phyloP scores from a whole-genome alignment of 441 rosid species.

The Mallotus japonicus region DNA sequence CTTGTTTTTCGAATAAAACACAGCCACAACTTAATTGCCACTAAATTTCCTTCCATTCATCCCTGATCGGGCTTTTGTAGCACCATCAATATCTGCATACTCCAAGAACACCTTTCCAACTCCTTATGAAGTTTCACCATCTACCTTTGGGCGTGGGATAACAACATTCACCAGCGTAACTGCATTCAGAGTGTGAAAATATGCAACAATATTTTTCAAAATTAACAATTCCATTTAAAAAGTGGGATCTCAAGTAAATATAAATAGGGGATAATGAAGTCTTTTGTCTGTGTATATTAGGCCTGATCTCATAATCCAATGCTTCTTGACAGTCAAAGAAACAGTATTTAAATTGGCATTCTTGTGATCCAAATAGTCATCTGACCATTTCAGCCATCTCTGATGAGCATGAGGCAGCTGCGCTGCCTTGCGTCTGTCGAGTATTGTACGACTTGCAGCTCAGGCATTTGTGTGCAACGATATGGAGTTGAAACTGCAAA shows the following conservation, averaged over 20 bases:
- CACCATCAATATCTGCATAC: slow-evolving; percentile 63
- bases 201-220: slow-evolving; percentile 31
- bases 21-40: slow-evolving; percentile 74
- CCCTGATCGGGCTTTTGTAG: slow-evolving; percentile 60
- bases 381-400: slow-evolving; percentile 47
- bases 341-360: background rate
- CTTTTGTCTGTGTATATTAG: slow-evolving; percentile 79
- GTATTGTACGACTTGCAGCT: slow-evolving; percentile 74
- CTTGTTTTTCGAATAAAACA: slow-evolving; percentile 64
- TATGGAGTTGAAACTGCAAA: slow-evolving; percentile 63
- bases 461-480: slow-evolving; percentile 65
- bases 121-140: slow-evolving; percentile 52
- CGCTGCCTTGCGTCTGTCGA: slow-evolving; percentile 53
- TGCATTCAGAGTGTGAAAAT: slow-evolving; percentile 49
- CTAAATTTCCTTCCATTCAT: slow-evolving; percentile 85
- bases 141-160: slow-evolving; percentile 72
- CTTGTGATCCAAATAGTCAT: slow-evolving; percentile 20
- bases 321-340: background rate
- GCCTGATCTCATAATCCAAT: slow-evolving; percentile 48
- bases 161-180: slow-evolving; percentile 68
- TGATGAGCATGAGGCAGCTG: slow-evolving; percentile 48
- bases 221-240: background rate
- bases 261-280: slow-evolving; percentile 54
- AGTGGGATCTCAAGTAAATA: slow-evolving; percentile 33
- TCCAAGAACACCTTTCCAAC: slow-evolving; percentile 89